Conservation (phyloP, 2,329 filamentous ascomycete species). For the Tolypocladium sp. region DNA sequence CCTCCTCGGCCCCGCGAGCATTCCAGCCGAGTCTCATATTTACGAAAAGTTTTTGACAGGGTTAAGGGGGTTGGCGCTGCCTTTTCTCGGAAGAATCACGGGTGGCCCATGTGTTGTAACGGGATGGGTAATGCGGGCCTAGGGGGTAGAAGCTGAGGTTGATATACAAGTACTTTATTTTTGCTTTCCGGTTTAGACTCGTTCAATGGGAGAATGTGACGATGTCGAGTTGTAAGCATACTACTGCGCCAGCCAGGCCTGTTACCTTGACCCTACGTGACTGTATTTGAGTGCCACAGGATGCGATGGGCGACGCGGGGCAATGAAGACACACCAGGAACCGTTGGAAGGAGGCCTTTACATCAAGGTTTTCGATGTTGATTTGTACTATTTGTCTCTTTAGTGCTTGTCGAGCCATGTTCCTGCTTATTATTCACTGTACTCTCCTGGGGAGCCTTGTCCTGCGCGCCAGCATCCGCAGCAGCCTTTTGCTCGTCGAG, state of each 20-base stretch:
- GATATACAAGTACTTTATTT: constrained; percentile 46
- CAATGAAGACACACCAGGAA: background rate
- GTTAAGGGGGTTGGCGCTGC: constrained; percentile 41
- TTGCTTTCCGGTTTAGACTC: constrained; percentile 28
- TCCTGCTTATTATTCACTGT: background rate
- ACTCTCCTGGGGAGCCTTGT: background rate
- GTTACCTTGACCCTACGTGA: background rate
- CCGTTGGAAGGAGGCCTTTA: background rate
- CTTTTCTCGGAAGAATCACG: constrained; percentile 36
- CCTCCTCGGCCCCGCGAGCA: constrained; percentile 35
- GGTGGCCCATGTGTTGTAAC: constrained; percentile 40
- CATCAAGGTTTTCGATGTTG: background rate
- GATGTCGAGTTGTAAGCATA: background rate
- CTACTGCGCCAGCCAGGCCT: background rate
- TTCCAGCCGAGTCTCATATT: constrained; percentile 44
- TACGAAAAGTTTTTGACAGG: constrained; percentile 49
- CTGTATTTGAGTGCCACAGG: background rate
- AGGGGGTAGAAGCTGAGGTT: constrained; percentile 44
- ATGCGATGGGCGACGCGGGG: background rate
- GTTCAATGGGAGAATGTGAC: constrained; percentile 15
- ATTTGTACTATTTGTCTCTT: background rate
- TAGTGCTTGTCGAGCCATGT: background rate
- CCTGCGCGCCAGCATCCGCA: constrained; percentile 1
- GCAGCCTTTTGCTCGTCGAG: constrained; percentile 40
- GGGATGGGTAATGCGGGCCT: constrained; percentile 38